Evolutionary conservation across 805 yeast species (phyloP).

Genomic region (Saturnispora ahearnii): DNA sequence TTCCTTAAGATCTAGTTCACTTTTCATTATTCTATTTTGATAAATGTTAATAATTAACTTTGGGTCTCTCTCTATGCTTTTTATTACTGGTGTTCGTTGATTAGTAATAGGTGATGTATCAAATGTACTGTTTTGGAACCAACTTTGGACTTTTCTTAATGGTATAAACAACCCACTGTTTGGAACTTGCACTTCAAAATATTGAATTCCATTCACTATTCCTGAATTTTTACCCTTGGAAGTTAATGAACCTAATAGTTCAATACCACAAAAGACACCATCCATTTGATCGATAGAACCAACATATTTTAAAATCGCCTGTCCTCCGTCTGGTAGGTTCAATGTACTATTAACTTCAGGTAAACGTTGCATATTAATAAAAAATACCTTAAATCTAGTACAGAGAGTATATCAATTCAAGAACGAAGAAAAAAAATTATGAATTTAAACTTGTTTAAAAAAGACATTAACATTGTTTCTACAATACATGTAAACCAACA

Average conservation of each 20-base stretch:
- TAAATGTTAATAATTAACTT: not conserved
- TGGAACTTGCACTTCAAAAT: conserved; percentile 57
- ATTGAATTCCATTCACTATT: conserved; percentile 58
- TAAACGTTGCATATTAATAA: not conserved
- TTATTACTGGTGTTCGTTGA: not conserved
- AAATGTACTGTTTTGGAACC: not conserved
- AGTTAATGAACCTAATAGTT: conserved; percentile 57
- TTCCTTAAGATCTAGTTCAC: conserved; percentile 38
- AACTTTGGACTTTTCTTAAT: conserved; percentile 31
- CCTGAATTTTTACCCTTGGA: conserved; percentile 80
- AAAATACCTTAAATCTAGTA: not conserved
- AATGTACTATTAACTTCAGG: not conserved
- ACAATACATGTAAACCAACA: not conserved
- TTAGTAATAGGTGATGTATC: not conserved
- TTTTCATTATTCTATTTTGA: conserved; percentile 30
- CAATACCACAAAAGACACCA: conserved; percentile 83
- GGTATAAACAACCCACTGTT: conserved; percentile 71
- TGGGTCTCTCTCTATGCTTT: not conserved
- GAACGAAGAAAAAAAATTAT: not conserved
- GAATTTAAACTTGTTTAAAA: not conserved
- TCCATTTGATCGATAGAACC: conserved; percentile 66
- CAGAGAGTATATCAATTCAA: not conserved
- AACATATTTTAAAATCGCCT: conserved; percentile 56
- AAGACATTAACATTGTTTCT: not conserved
- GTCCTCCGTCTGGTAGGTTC: conserved; percentile 4